Percentiles rank a stretch among this genome's conserved stretches.
phyloP scores from a whole-genome alignment of 257 asterid species.

The Solanum chmielewskii region DNA sequence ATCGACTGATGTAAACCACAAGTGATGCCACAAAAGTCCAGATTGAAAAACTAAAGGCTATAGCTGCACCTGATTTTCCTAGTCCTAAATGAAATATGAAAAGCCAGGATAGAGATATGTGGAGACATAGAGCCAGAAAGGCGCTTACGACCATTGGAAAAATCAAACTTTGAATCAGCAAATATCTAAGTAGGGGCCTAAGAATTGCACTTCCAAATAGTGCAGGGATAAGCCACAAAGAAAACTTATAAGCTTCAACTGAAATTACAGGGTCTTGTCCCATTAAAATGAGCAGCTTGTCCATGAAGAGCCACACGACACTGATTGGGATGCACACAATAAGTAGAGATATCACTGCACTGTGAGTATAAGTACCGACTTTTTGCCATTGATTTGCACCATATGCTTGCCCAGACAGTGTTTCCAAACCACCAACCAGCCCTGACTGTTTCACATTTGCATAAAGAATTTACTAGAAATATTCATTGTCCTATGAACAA shows the following conservation, averaged over 20 bases:
- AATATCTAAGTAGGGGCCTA: slow-evolving; percentile 39
- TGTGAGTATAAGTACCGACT: slow-evolving; percentile 34
- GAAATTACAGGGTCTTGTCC: slow-evolving; percentile 45
- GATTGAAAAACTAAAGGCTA: slow-evolving; percentile 32
- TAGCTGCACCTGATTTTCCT: slow-evolving; percentile 41
- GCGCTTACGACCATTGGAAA: slow-evolving; percentile 39
- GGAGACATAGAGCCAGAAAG: slow-evolving; percentile 25
- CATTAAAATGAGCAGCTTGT: slow-evolving; percentile 22
- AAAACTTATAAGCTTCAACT: slow-evolving; percentile 23
- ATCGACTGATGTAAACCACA: slow-evolving; percentile 21
- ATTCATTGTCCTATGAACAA: no score
- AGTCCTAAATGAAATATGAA: slow-evolving; percentile 24
- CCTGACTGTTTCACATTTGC: slow-evolving; percentile 21
- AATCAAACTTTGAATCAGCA: slow-evolving; percentile 51
- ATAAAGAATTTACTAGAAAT: background rate
- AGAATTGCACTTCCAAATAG: slow-evolving; percentile 37
- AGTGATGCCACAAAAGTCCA: slow-evolving; percentile 43
- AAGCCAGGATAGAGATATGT: slow-evolving; percentile 31
- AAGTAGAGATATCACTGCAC: slow-evolving; percentile 29
- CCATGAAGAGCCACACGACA: slow-evolving; percentile 36
- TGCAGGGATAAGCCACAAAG: slow-evolving; percentile 34
- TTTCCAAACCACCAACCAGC: slow-evolving; percentile 49
- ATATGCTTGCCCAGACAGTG: slow-evolving; percentile 61
- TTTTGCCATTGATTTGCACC: slow-evolving; percentile 45
- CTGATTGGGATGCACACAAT: slow-evolving; percentile 35